These are phyloP conservation scores for Saccharomyces eubayanus DNA, from an alignment of 805 yeast species.

Conservation along the genomic window DNA sequence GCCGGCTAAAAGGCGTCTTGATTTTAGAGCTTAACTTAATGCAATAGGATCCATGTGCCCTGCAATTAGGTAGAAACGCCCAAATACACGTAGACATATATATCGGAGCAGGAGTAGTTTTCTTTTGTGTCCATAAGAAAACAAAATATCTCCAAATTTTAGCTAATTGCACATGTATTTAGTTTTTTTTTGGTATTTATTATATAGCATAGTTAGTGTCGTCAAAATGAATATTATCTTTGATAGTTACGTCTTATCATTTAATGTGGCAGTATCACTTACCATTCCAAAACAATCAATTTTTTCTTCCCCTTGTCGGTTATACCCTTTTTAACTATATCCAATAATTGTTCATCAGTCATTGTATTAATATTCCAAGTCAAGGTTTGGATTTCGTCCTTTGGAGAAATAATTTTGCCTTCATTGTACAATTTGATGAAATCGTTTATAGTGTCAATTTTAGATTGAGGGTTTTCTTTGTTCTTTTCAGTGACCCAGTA, in stretches of 20 bases:
- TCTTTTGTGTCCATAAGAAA: background rate
- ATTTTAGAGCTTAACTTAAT: too few relatives aligned
- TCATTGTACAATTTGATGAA: slow-evolving; percentile 50
- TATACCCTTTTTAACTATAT: slow-evolving; percentile 39
- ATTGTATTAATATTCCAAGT: slow-evolving; percentile 26
- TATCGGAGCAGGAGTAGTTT: too few relatives aligned
- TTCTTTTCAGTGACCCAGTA: slow-evolving; percentile 83
- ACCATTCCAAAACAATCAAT: slow-evolving; percentile 26
- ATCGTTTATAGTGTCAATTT: slow-evolving; percentile 45
- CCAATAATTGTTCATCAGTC: slow-evolving; percentile 36
- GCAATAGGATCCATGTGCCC: too few relatives aligned
- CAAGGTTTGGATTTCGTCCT: slow-evolving; percentile 33
- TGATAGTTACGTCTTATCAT: background rate
- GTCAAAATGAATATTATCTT: background rate
- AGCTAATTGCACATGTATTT: too few relatives aligned
- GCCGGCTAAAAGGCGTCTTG: too few relatives aligned
- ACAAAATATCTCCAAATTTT: background rate
- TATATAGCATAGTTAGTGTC: background rate
- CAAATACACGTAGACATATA: too few relatives aligned
- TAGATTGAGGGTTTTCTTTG: slow-evolving; percentile 49
- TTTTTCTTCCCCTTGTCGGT: slow-evolving; percentile 29
- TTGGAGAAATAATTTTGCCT: slow-evolving; percentile 49
- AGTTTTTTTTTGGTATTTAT: background rate
- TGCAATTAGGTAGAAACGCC: too few relatives aligned
- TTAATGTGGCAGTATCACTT: background rate